phyloP scores from a whole-genome alignment of 495 filamentous ascomycete genomes.

The Acidiella bohemica region DNA sequence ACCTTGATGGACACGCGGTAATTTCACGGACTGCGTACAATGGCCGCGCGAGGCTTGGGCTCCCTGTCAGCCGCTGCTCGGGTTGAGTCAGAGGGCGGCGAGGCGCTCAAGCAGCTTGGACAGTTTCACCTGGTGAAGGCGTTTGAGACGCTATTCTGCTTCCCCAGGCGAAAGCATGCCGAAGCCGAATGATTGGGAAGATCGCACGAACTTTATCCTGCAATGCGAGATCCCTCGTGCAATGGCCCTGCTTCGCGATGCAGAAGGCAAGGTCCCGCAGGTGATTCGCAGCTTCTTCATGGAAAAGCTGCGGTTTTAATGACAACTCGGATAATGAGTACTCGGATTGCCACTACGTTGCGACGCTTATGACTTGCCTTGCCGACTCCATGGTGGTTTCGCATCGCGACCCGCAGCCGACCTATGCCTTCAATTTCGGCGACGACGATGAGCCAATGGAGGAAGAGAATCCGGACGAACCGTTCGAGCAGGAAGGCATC shows the following conservation, averaged over 20 bases:
- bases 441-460: conserved; percentile 29
- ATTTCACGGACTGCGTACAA: conserved; percentile 77
- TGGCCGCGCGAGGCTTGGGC: conserved; percentile 62
- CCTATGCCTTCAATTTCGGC: conserved; percentile 35
- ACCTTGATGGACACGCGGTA: conserved; percentile 87
- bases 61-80: conserved; percentile 1
- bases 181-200: conserved; percentile 74
- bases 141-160: conserved; percentile 81
- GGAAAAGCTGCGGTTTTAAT: conserved; percentile 79
- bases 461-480: conserved; percentile 25
- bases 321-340: conserved; percentile 77
- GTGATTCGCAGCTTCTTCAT: conserved; percentile 65
- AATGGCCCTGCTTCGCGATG: conserved; percentile 64
- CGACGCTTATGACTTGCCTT: conserved; percentile 64
- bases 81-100: conserved; percentile 43
- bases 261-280: conserved; percentile 59
- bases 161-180: conserved; percentile 58
- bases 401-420: conserved; percentile 13
- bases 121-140: conserved; percentile 68
- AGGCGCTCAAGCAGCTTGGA: conserved; percentile 57
- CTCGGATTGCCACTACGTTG: conserved; percentile 79
- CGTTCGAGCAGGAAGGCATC: conserved; percentile 55
- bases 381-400: conserved; percentile 53
- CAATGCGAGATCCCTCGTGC: conserved; percentile 68
- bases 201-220: conserved; percentile 66